A percentile compares a stretch with the other conserved stretches of the same genome.
Conservation (phyloP, 805 yeast species). For the Lipomyces sp. region DNA sequence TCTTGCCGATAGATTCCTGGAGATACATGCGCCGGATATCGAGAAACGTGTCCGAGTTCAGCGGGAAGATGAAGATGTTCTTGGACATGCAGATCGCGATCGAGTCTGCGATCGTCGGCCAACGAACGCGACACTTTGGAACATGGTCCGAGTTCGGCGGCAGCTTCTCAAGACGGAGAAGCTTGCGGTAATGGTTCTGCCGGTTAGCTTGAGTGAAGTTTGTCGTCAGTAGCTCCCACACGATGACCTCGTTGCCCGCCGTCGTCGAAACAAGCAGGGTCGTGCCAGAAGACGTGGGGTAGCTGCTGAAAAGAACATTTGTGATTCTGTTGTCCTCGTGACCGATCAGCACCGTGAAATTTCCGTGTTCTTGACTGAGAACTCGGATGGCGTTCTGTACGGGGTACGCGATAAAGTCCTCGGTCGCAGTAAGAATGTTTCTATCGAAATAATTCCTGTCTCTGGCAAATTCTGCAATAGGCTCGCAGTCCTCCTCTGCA, state of each 20-base stretch:
- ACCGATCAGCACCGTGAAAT: conserved; percentile 17
- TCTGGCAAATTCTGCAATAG: conserved; percentile 21
- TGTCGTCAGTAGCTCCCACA: conserved; percentile 24
- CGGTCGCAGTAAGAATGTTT: conserved; percentile 19
- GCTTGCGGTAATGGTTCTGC: conserved; percentile 23
- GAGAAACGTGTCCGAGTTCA: conserved; percentile 11
- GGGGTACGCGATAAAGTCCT: conserved; percentile 25
- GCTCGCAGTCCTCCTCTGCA: conserved; percentile 15
- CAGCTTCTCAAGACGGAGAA: conserved; percentile 25
- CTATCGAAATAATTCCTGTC: conserved; percentile 11
- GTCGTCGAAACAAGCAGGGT: conserved; percentile 25
- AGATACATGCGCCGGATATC: conserved; percentile 21
- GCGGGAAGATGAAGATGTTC: conserved; percentile 19
- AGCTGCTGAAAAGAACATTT: conserved; percentile 14
- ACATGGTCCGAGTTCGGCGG: conserved; percentile 27
- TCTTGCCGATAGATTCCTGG: conserved; percentile 8
- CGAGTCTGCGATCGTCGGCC: conserved; percentile 19
- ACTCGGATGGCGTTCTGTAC: conserved; percentile 19
- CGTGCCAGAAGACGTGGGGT: conserved; percentile 11
- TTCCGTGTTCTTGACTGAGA: conserved; percentile 24
- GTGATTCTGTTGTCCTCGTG: conserved; percentile 21
- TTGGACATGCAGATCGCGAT: conserved; percentile 21
- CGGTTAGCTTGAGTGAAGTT: conserved; percentile 12
- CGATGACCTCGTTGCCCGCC: conserved; percentile 24
- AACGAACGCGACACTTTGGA: conserved; percentile 22